phyloP scores from a whole-genome alignment of 352 stramenopile genomes.

The Blastocystis sp. region DNA sequence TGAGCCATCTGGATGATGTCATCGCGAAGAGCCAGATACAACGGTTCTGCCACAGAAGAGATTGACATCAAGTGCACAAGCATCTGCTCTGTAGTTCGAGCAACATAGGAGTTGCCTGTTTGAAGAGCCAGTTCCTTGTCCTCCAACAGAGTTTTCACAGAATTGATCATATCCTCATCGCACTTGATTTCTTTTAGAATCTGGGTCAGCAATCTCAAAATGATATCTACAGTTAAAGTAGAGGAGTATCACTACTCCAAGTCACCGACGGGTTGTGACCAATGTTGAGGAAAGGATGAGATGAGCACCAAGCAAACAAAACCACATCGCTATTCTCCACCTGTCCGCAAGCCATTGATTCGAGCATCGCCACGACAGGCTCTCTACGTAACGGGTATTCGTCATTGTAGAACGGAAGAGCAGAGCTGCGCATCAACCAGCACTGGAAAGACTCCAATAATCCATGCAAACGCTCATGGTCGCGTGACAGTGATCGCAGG shows the following conservation, averaged over 20 bases:
- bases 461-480: background rate
- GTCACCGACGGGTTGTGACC: background rate
- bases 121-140: background rate
- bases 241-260: background rate
- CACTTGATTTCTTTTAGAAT: background rate
- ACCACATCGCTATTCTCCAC: constrained; percentile 9
- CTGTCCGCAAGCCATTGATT: background rate
- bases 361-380: background rate
- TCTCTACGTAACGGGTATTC: constrained; percentile 10
- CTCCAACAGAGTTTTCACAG: background rate
- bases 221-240: background rate
- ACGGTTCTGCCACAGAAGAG: background rate
- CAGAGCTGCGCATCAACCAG: background rate
- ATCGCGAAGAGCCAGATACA: background rate
- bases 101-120: background rate
- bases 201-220: background rate
- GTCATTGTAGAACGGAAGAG: constrained; percentile 20
- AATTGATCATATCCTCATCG: background rate
- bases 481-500: background rate
- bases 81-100: background rate
- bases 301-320: background rate
- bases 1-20: background rate
- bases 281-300: constrained; percentile 6
- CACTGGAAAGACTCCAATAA: background rate
- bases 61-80: background rate